Conservation (phyloP, 371 early-diverging fungal genomes). For the Mortierella sp. region DNA sequence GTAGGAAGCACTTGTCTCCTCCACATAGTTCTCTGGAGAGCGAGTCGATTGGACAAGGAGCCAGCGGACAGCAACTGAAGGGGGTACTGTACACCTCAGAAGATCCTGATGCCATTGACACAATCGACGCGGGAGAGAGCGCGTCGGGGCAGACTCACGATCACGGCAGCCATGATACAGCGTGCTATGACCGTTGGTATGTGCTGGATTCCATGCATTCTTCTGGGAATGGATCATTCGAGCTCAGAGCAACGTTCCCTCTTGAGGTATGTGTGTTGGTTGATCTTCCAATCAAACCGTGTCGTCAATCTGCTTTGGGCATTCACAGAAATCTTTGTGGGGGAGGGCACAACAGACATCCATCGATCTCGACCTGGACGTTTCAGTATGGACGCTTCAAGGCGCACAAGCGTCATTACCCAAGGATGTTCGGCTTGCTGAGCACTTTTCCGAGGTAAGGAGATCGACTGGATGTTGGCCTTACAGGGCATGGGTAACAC, state of each 20-base stretch:
- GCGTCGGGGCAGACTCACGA: too few relatives aligned
- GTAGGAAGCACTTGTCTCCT: background rate
- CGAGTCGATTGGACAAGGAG: constrained; percentile 4
- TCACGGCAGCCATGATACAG: background rate
- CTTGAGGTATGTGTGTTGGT: constrained; percentile 3
- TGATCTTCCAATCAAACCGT: background rate
- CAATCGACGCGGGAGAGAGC: too few relatives aligned
- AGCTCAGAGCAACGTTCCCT: constrained; percentile 6
- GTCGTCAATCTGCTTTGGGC: background rate
- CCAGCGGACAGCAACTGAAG: background rate
- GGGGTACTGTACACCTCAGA: background rate
- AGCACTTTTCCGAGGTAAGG: constrained; percentile 6
- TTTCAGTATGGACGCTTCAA: constrained; percentile 7
- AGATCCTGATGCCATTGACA: too few relatives aligned
- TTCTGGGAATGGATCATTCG: background rate
- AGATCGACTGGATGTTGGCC: background rate
- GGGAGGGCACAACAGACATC: constrained; percentile 5
- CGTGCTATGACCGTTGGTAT: constrained; percentile 9
- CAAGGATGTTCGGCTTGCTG: background rate
- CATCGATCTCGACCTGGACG: constrained; percentile 2
- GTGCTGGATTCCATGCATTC: background rate
- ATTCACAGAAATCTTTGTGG: too few relatives aligned
- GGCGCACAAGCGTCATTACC: constrained; percentile 1
- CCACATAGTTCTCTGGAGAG: background rate
- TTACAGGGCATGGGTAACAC: background rate